Conservation (phyloP, 169 alveolate species). For the Toxoplasma gondii region DNA sequence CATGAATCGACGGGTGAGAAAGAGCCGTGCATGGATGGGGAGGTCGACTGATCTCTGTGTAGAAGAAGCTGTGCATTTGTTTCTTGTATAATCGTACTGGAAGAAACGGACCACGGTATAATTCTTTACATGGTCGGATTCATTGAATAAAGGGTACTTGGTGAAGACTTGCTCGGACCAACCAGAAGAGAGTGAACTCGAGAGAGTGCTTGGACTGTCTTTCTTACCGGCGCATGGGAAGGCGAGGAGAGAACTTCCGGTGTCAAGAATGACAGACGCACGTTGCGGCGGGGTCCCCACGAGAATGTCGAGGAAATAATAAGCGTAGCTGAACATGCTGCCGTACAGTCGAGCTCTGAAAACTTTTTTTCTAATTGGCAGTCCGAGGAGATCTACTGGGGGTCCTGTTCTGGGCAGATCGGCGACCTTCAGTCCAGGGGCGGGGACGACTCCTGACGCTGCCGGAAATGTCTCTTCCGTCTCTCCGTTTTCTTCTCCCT, state of each 20-base stretch:
- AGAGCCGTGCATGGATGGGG: too few species aligned
- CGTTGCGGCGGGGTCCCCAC: conserved; percentile 70
- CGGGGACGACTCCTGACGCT: background rate
- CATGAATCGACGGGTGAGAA: too few species aligned
- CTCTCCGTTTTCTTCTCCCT: background rate
- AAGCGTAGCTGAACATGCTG: conserved; percentile 68
- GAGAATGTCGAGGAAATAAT: conserved; percentile 68
- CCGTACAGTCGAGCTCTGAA: conserved; percentile 63
- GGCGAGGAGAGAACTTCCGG: conserved; percentile 57
- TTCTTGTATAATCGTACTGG: too few species aligned
- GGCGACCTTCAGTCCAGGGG: background rate
- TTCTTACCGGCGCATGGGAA: conserved; percentile 57
- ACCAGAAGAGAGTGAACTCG: too few species aligned
- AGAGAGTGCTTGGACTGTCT: background rate
- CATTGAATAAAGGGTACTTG: too few species aligned
- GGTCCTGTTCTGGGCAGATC: background rate
- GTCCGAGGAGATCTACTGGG: background rate
- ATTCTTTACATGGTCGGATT: too few species aligned
- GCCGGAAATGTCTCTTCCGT: background rate
- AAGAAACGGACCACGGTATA: too few species aligned
- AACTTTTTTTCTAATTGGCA: background rate
- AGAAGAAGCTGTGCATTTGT: too few species aligned
- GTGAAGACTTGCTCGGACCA: too few species aligned
- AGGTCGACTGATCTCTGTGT: too few species aligned
- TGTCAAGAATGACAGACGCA: conserved; percentile 67